These are phyloP conservation scores for Magnusiomyces paraingens DNA, from an alignment of 1,139 yeast genomes.

Conservation along the genomic window DNA sequence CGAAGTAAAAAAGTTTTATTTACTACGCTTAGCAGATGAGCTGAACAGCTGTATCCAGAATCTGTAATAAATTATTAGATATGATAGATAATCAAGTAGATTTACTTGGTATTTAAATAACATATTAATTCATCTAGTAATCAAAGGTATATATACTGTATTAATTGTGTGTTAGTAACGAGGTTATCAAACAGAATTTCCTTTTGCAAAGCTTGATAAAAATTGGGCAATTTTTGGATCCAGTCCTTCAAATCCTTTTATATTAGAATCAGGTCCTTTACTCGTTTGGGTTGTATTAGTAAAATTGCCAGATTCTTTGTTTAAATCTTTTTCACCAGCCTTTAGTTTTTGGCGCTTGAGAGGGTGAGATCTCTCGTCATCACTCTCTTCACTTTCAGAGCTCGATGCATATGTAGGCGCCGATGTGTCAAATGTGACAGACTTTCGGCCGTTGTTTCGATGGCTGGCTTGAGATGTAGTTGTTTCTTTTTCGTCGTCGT, in stretches of 20 bases:
- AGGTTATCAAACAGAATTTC: conserved; percentile 1
- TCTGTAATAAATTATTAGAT: conserved; percentile 5
- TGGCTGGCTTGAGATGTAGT: background rate
- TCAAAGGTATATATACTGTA: background rate
- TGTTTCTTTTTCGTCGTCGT: background rate
- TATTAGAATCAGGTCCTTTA: conserved; percentile 5
- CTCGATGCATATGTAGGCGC: conserved; percentile 3
- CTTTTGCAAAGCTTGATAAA: conserved; percentile 22
- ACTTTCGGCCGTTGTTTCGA: background rate
- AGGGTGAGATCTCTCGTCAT: conserved; percentile 29
- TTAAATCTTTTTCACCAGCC: conserved; percentile 10
- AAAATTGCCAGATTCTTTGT: conserved; percentile 14
- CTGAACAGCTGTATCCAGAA: conserved; percentile 16
- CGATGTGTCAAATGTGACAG: background rate
- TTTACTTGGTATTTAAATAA: background rate
- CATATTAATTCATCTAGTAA: background rate
- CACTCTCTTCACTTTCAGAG: conserved; percentile 14
- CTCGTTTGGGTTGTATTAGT: conserved; percentile 16
- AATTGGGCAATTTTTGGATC: conserved; percentile 32
- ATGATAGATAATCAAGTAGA: conserved; percentile 5
- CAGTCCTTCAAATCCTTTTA: conserved; percentile 22
- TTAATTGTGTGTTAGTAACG: background rate
- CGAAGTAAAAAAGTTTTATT: conserved; percentile 27
- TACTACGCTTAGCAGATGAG: conserved; percentile 28
- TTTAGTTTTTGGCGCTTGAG: conserved; percentile 28